These are phyloP conservation scores for Ogataea nakhonphanomensis DNA, from an alignment of 805 yeast genomes.

Conservation along the genomic window DNA sequence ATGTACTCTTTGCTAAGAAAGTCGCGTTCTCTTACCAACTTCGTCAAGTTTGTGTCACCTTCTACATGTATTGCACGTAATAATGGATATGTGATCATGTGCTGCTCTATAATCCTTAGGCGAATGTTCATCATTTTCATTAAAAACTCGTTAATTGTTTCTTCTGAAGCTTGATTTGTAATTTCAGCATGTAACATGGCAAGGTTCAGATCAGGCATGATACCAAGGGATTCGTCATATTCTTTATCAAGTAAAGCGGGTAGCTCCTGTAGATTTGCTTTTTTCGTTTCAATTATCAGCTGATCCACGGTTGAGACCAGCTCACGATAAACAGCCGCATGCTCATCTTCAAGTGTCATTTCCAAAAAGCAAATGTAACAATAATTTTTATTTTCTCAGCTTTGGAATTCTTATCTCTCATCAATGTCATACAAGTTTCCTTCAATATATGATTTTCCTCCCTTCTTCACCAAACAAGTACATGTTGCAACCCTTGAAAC, in stretches of 20 bases:
- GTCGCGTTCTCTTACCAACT: constrained; percentile 15
- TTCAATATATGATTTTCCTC: constrained; percentile 73
- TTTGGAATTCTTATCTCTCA: not conserved
- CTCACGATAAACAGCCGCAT: constrained; percentile 32
- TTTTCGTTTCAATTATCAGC: constrained; percentile 23
- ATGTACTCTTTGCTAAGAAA: constrained; percentile 7
- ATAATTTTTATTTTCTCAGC: not conserved
- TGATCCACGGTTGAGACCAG: constrained; percentile 33
- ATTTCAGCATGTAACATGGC: constrained; percentile 13
- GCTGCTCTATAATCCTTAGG: constrained; percentile 21
- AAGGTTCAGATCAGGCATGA: constrained; percentile 13
- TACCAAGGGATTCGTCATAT: constrained; percentile 4
- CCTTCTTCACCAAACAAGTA: constrained; percentile 87
- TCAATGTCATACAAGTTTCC: constrained; percentile 37
- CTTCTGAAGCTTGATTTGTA: constrained; percentile 2
- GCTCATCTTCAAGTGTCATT: constrained; percentile 24
- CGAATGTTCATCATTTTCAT: constrained; percentile 20
- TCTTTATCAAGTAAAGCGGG: constrained; percentile 4
- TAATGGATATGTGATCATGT: constrained; percentile 22
- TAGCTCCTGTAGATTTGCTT: constrained; percentile 6
- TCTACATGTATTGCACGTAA: constrained; percentile 21
- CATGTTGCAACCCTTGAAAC: constrained; percentile 73
- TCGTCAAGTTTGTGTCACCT: constrained; percentile 10
- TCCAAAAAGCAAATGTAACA: not conserved
- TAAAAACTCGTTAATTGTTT: constrained; percentile 12